Conservation (phyloP, 1,284 basidiomycete genomes). For the Abortiporus biennis region DNA sequence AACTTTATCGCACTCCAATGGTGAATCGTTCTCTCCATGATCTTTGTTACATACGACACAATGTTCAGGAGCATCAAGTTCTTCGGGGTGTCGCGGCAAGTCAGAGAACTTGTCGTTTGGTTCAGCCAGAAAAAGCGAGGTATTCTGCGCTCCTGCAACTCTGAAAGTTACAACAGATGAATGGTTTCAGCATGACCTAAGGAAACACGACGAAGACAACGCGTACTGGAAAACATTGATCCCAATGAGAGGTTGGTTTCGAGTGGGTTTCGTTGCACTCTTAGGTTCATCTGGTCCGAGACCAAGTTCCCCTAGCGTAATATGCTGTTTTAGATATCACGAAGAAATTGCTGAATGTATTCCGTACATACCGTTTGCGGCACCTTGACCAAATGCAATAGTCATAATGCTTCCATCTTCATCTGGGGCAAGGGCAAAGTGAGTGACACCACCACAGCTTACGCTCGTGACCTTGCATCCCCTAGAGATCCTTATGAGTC, state of each 20-base stretch:
- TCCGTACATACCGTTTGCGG: slow-evolving; percentile 52
- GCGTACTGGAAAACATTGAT: slow-evolving; percentile 76
- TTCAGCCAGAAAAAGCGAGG: slow-evolving; percentile 73
- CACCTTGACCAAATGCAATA: slow-evolving; percentile 83
- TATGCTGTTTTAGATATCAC: not conserved
- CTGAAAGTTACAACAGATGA: slow-evolving; percentile 29
- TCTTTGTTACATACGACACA: slow-evolving; percentile 75
- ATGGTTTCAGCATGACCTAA: not conserved
- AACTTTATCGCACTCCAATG: slow-evolving; percentile 85
- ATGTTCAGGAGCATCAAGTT: slow-evolving; percentile 60
- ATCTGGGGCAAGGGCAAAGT: slow-evolving; percentile 73
- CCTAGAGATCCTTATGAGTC: slow-evolving; percentile 31
- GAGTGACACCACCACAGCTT: slow-evolving; percentile 83
- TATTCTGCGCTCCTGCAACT: slow-evolving; percentile 81
- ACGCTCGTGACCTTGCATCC: slow-evolving; percentile 67
- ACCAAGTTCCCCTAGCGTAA: slow-evolving; percentile 64
- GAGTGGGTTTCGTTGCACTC: slow-evolving; percentile 82
- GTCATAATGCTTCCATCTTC: slow-evolving; percentile 74
- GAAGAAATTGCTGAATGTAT: not conserved
- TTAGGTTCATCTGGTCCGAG: slow-evolving; percentile 76
- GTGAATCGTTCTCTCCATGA: slow-evolving; percentile 58
- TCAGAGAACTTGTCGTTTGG: slow-evolving; percentile 69
- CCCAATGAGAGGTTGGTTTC: slow-evolving; percentile 64
- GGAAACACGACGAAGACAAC: slow-evolving; percentile 1
- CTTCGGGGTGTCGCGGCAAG: slow-evolving; percentile 67